Base-by-base conservation (phyloP, 202 grass and related monocot species). In the Setaria italica region DNA sequence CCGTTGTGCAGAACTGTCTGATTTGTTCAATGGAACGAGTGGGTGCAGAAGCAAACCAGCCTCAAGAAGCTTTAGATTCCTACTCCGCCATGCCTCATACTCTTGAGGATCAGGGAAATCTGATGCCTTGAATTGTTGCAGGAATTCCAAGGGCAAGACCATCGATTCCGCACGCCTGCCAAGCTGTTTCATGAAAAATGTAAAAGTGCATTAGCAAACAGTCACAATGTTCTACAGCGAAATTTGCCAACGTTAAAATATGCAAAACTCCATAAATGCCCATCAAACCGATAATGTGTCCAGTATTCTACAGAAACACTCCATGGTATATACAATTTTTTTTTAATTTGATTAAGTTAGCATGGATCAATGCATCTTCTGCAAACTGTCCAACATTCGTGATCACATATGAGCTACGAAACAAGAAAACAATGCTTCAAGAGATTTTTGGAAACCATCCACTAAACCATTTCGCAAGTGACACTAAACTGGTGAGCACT, bases 91-190 rank as follows among this genome's bases (percentile, higher is more conserved):
- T 70, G 82, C 80, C 50, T 92, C 87, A 10, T 99, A 91, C 80
- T 99, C 97, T 81, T 96, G 88, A 54, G 70, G 72, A 79, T 98
- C 91, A 65, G 88, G 63, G 81, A 99, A 90, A 89, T 99, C 97
- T 42, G 90, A 85, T 82, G 86, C 83, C 84, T 96, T 99, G 73
- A 99, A 96, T 72, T 99, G 97, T 51, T 99, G 97, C 29, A 99
- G 84, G 86, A 99, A 94, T 79, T 99, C 97, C 58, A 99, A 86
- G 49, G 97, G 97, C 59, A 99, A 82, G 76, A 99, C 94, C 93
- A 99, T 96, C 48, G 90, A 77, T 42, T 99, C 97, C 0, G 88
- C 80, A 45, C 92, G 94, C 54, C 88, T 92, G 53, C 94, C 97
- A 79, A 99, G 91, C 97, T 99, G 90, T 85, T 85, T 78, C 21